These are phyloP conservation scores for Diaporthe caulivora DNA, from an alignment of 2,329 filamentous ascomycete species.

Conservation along the genomic window DNA sequence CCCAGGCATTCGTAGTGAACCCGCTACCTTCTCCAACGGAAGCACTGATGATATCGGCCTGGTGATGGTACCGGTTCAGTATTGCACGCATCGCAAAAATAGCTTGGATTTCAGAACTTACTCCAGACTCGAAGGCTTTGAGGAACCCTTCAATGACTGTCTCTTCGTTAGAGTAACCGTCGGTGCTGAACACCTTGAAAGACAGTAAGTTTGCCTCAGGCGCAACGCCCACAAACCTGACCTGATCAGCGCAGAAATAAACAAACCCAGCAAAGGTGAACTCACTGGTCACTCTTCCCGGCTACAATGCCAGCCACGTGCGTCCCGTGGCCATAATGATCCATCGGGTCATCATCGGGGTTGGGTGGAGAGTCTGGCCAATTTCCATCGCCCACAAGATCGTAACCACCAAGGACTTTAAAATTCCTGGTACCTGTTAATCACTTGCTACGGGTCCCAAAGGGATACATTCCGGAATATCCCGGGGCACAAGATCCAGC, in stretches of 20 bases:
- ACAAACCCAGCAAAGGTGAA: no score
- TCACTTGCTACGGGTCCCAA: no score
- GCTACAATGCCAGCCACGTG: slow-evolving; percentile 50
- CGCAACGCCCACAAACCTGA: slow-evolving; percentile 35
- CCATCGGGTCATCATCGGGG: slow-evolving; percentile 53
- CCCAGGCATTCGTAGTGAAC: slow-evolving; percentile 37
- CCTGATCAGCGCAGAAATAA: neutral
- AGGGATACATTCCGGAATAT: no score
- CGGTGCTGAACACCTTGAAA: slow-evolving; percentile 35
- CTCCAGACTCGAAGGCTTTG: slow-evolving; percentile 35
- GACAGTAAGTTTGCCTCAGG: slow-evolving; percentile 38
- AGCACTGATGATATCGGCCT: slow-evolving; percentile 38
- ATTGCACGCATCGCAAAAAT: neutral
- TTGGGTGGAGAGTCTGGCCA: slow-evolving; percentile 42
- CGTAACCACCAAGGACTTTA: slow-evolving; percentile 38
- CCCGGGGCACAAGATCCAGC: no score
- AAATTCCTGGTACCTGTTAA: no score
- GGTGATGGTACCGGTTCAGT: neutral
- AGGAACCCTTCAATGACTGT: slow-evolving; percentile 39
- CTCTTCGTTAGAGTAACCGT: slow-evolving; percentile 38
- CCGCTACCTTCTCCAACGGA: slow-evolving; percentile 33
- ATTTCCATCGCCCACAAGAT: slow-evolving; percentile 36
- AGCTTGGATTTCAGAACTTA: neutral
- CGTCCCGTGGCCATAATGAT: slow-evolving; percentile 52
- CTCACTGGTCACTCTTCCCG: slow-evolving; percentile 35